These are phyloP conservation scores for Posidonia australis DNA, from an alignment of 106 monocot genomes.

Conservation along the genomic window DNA sequence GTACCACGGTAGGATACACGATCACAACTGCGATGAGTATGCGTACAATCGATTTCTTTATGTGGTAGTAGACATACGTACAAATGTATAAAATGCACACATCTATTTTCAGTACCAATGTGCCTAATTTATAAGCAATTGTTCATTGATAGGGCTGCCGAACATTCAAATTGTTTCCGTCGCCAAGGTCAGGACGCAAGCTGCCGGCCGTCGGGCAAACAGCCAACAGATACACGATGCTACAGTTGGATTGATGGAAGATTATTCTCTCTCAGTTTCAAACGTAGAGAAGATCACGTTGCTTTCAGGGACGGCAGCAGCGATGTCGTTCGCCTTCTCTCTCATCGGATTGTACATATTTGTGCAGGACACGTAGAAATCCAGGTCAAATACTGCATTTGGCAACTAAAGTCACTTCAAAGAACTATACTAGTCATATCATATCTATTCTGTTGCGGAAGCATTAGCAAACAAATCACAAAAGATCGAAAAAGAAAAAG, in stretches of 20 bases:
- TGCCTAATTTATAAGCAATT: neutral
- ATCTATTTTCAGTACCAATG: neutral
- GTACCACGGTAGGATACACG: slow-evolving; percentile 57
- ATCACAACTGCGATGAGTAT: slow-evolving; percentile 52
- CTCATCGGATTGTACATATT: slow-evolving; percentile 27
- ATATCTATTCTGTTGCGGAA: too few relatives aligned
- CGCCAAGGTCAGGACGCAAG: slow-evolving; percentile 17
- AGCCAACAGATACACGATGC: slow-evolving; percentile 32
- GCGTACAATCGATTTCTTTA: slow-evolving; percentile 23
- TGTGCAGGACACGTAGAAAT: slow-evolving; percentile 48
- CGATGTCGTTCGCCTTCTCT: slow-evolving; percentile 53
- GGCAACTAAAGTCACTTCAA: too few relatives aligned
- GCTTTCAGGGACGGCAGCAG: slow-evolving; percentile 35
- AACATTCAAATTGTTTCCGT: slow-evolving; percentile 32
- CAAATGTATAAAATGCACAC: neutral
- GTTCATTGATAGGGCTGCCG: slow-evolving; percentile 16
- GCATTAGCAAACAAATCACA: too few relatives aligned
- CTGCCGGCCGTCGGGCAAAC: slow-evolving; percentile 34
- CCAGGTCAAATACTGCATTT: slow-evolving; percentile 27
- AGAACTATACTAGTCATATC: too few relatives aligned
- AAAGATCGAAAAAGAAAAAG: too few relatives aligned
- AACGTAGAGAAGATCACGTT: slow-evolving; percentile 50
- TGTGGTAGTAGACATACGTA: neutral
- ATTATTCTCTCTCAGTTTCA: slow-evolving; percentile 46
- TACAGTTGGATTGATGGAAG: slow-evolving; percentile 35